Percentiles rank a stretch among this genome's conserved stretches.
phyloP scores from a whole-genome alignment of 2,329 filamentous ascomycete genomes.

The Macrophomina phaseolina region DNA sequence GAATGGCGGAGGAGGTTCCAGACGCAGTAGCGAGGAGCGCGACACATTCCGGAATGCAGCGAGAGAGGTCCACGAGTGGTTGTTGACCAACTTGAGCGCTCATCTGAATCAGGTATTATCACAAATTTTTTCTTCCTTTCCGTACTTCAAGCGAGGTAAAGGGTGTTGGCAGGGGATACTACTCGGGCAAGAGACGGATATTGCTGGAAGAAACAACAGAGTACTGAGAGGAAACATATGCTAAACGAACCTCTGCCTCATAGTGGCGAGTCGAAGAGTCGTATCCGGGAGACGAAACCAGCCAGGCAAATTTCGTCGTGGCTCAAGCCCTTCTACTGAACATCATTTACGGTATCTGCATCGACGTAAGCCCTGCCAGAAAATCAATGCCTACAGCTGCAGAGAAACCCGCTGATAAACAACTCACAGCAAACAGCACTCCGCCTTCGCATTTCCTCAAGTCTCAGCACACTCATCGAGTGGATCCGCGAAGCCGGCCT shows the following conservation, averaged over 20 bases:
- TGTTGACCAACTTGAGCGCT: not conserved
- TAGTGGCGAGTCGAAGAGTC: not conserved
- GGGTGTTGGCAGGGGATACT: too few species aligned
- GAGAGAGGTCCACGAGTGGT: slow-evolving; percentile 5
- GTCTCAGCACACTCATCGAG: not conserved
- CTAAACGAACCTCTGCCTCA: not conserved
- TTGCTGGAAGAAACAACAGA: not conserved
- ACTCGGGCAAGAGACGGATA: not conserved
- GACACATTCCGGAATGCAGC: not conserved
- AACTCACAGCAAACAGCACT: not conserved
- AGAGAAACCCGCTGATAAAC: not conserved
- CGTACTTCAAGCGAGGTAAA: not conserved
- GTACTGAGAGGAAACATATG: not conserved
- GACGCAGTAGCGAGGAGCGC: not conserved
- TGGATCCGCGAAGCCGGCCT: slow-evolving; percentile 20
- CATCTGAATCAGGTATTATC: slow-evolving; percentile 1
- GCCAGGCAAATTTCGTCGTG: not conserved
- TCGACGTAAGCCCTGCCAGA: not conserved
- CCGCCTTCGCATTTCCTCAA: not conserved
- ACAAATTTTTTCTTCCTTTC: not conserved
- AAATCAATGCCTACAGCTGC: not conserved
- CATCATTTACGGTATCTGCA: slow-evolving; percentile 8
- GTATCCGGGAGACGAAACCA: not conserved
- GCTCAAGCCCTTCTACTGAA: slow-evolving; percentile 5
- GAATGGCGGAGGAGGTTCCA: not conserved